These are phyloP conservation scores for Erysimum cheiranthoides DNA, from an alignment of 345 rosid species.

Conservation along the genomic window DNA sequence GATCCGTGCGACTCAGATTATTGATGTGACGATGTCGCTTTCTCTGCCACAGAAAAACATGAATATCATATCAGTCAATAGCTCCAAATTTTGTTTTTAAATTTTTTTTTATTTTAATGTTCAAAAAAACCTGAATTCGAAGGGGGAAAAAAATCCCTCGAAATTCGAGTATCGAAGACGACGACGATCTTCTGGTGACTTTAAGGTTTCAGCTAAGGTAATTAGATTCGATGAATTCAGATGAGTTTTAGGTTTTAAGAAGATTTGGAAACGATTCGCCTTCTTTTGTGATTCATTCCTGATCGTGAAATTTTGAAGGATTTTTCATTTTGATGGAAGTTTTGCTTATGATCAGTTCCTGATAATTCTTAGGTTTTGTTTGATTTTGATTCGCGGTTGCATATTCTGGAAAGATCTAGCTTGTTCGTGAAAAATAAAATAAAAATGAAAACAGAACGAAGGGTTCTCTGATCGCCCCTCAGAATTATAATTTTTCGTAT, in stretches of 20 bases:
- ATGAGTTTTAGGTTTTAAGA: conserved; percentile 8
- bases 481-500: not conserved
- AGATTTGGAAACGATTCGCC: not conserved
- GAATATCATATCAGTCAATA: conserved; percentile 39
- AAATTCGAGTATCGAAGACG: conserved; percentile 27
- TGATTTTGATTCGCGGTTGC: conserved; percentile 3
- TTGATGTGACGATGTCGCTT: conserved; percentile 38
- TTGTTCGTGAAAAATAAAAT: not conserved
- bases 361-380: conserved; percentile 18
- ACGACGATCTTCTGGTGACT: conserved; percentile 39
- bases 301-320: conserved; percentile 11
- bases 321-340: conserved; percentile 27
- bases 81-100: conserved; percentile 9
- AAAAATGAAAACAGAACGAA: not conserved
- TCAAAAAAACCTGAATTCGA: conserved; percentile 29
- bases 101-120: not conserved
- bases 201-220: conserved; percentile 25
- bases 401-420: not conserved
- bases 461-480: conserved; percentile 6
- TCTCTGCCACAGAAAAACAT: conserved; percentile 43
- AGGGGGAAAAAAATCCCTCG: conserved; percentile 24
- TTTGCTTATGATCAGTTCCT: not conserved
- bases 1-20: conserved; percentile 19
- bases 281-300: not conserved
- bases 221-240: conserved; percentile 14